Percentiles rank a stretch among this genome's conserved stretches.
Conservation (phyloP, 495 filamentous ascomycete genomes). For the Daldinia decipiens region DNA sequence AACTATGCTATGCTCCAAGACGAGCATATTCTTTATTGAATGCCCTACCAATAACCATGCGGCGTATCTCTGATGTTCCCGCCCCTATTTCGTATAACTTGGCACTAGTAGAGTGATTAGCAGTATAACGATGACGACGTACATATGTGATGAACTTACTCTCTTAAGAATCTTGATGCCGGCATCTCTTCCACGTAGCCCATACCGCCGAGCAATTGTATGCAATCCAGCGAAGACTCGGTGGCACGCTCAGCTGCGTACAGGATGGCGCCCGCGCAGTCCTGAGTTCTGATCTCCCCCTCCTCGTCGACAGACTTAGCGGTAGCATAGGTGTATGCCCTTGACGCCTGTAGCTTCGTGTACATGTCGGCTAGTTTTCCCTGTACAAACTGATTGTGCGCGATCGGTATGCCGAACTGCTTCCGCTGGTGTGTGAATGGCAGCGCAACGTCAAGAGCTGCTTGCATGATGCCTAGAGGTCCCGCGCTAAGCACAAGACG, state of each 20-base stretch:
- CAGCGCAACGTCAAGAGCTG: conserved; percentile 83
- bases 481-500: conserved; percentile 92
- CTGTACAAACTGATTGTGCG: conserved; percentile 92
- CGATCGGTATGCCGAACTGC: conserved; percentile 89
- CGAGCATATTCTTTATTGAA: conserved; percentile 90
- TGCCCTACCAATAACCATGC: conserved; percentile 93
- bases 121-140: conserved; percentile 5
- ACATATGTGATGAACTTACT: conserved; percentile 55
- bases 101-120: conserved; percentile 50
- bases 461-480: conserved; percentile 94
- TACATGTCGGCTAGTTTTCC: conserved; percentile 98
- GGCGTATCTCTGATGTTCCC: conserved; percentile 90
- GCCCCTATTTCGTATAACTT: conserved; percentile 96
- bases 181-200: conserved; percentile 97
- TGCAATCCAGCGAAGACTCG: conserved; percentile 87
- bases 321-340: conserved; percentile 81
- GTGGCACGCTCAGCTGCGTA: conserved; percentile 95
- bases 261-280: conserved; percentile 93
- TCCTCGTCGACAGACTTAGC: conserved; percentile 79
- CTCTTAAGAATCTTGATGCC: conserved; percentile 83
- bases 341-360: conserved; percentile 84
- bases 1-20: conserved; percentile 39
- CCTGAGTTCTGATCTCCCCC: conserved; percentile 79
- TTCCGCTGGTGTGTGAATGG: conserved; percentile 90
- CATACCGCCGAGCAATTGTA: conserved; percentile 94